Evolutionary conservation across 2,329 filamentous ascomycete species (phyloP), one percentile per base, ranked within the genome.

Genomic region (Xylariaceae sp.): DNA sequence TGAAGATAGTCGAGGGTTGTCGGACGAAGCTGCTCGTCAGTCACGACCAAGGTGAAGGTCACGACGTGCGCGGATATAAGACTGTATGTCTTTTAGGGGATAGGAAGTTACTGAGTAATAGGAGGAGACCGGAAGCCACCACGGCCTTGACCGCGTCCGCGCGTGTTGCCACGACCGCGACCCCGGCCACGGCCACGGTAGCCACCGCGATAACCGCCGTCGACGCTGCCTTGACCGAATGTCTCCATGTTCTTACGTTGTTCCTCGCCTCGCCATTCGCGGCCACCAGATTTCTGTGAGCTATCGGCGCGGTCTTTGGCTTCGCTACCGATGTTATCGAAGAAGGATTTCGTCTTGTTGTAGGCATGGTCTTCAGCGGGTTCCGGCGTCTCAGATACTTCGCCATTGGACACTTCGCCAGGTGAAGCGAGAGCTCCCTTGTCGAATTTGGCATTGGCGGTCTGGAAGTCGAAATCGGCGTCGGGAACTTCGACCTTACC

Each of bases 321-420:
- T 69, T 99, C 94, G 60, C 90, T 96, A 1, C 90, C 96, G 59
- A 99, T 97, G 71, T 99, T 97, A 73, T 99, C 94, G 67, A 99
- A 99, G 78, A 99, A 99, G 1, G 90, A 96, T 3, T 76, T 84
- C 5, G 86, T 80, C 73, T 91, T 96, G 76, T 97, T 93, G 74
- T 99, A 99, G 0, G 83, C 80, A 31, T 72, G 68, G 34, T 67
- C 64, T 16, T 70, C 65, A 1, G 52, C 19, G 16, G 34, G 16
- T 38, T 71, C 69, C 13, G 63, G 56, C 11, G 69, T 68, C 19
- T 78, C 70, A 0, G 69, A 57, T 9, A 62, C 61, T 11, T 68
- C 57, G 6, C 71, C 73, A 31, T 74, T 74, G 0, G 76, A 68
- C 3, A 73, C 73, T 43, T 87, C 83, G n/a, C 88, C 82, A 18